Percentiles rank a stretch among this genome's conserved stretches.
Evolutionary conservation across 352 stramenopile species (phyloP).

Genomic region (Globisporangium mamillatum): DNA sequence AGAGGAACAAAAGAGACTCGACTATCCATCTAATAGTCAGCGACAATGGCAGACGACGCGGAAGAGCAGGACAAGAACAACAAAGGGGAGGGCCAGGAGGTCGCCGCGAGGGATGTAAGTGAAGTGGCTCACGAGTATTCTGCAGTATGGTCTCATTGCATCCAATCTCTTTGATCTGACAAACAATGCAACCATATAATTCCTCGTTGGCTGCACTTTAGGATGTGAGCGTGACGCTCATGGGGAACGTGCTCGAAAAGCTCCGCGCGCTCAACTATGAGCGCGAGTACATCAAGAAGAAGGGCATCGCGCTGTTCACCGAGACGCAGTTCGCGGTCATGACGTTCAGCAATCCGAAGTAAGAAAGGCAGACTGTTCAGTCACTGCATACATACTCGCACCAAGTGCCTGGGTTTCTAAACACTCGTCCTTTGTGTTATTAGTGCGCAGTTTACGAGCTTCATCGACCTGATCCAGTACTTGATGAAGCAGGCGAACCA

Average conservation of each 20-base stretch:
- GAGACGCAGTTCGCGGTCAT: constrained; percentile 73
- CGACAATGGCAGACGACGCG: constrained; percentile 28
- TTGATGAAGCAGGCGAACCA: constrained; percentile 78
- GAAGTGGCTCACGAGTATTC: no score
- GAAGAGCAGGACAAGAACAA: constrained; percentile 21
- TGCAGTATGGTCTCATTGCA: no score
- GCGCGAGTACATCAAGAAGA: constrained; percentile 70
- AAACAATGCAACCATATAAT: no score
- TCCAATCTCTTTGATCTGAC: no score
- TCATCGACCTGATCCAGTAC: constrained; percentile 68
- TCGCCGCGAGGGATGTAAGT: constrained; percentile 26
- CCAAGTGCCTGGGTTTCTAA: neutral
- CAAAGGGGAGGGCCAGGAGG: constrained; percentile 24
- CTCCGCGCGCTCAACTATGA: constrained; percentile 73
- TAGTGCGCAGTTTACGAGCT: constrained; percentile 78
- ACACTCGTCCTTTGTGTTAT: neutral
- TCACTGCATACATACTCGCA: no score
- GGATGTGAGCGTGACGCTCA: constrained; percentile 77
- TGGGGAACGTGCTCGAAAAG: constrained; percentile 85
- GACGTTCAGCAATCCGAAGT: constrained; percentile 52
- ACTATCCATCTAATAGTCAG: neutral
- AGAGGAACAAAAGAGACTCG: neutral
- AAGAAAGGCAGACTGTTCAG: neutral
- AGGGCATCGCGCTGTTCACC: constrained; percentile 59
- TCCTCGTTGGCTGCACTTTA: constrained; percentile 13